Evolutionary conservation across 2,329 filamentous ascomycete species (phyloP).

Genomic region (Alternaria triticina): DNA sequence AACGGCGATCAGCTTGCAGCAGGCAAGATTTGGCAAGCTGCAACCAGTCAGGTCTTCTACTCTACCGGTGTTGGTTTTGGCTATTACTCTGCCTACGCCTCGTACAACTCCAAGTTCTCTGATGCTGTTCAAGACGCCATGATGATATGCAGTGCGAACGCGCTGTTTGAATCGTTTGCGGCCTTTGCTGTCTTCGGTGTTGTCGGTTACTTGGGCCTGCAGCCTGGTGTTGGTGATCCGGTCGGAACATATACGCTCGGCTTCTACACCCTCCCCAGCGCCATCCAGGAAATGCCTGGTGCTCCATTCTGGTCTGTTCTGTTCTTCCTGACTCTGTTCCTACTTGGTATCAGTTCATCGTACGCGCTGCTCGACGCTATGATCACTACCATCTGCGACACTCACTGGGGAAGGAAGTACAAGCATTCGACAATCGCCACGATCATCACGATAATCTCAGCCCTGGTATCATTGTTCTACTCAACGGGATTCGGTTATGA

Average conservation of each 20-base stretch:
- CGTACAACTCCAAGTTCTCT: constrained; percentile 60
- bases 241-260: constrained; percentile 61
- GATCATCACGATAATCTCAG: constrained; percentile 53
- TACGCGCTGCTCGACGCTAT: constrained; percentile 63
- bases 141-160: constrained; percentile 60
- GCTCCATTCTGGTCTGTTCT: constrained; percentile 61
- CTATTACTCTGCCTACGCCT: constrained; percentile 63
- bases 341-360: constrained; percentile 61
- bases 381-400: constrained; percentile 58
- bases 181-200: constrained; percentile 59
- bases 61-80: constrained; percentile 56
- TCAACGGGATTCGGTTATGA: constrained; percentile 62
- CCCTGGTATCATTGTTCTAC: constrained; percentile 60
- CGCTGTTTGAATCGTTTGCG: constrained; percentile 58
- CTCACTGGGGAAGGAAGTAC: constrained; percentile 47
- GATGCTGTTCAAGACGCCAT: constrained; percentile 63
- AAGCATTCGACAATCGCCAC: constrained; percentile 53
- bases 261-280: constrained; percentile 61
- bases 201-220: constrained; percentile 52
- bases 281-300: constrained; percentile 60
- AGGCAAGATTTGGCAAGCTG: constrained; percentile 62
- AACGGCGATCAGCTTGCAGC: constrained; percentile 21
- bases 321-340: constrained; percentile 61
- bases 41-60: constrained; percentile 59
- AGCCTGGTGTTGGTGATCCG: constrained; percentile 46